These are phyloP conservation scores for Teunomyces cretensis DNA, from an alignment of 805 yeast genomes.

Conservation along the genomic window DNA sequence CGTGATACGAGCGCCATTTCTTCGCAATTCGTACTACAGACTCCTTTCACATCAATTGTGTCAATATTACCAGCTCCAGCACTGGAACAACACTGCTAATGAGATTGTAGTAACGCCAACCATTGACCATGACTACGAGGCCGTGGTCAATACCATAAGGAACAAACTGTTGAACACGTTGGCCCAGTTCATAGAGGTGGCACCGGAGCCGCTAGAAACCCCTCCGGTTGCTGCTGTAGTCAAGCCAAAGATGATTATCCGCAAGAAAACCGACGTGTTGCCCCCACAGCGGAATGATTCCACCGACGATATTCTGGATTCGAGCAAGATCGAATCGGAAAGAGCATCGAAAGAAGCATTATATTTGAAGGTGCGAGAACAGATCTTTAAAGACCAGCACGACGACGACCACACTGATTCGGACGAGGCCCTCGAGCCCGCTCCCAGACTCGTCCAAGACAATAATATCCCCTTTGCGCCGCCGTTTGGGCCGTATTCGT, in stretches of 20 bases:
- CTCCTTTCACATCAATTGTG: slow-evolving; percentile 69
- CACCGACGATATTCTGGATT: not conserved
- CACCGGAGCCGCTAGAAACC: not conserved
- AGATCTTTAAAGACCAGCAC: slow-evolving; percentile 29
- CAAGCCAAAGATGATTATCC: slow-evolving; percentile 16
- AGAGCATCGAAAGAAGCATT: slow-evolving; percentile 42
- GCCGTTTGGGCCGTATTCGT: slow-evolving; percentile 6
- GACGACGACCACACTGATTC: slow-evolving; percentile 14
- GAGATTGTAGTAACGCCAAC: slow-evolving; percentile 22
- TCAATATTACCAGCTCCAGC: slow-evolving; percentile 62
- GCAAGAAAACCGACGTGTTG: slow-evolving; percentile 8
- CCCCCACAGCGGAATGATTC: not conserved
- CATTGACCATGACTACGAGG: slow-evolving; percentile 14
- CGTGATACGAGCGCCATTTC: slow-evolving; percentile 20
- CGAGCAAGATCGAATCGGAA: slow-evolving; percentile 30
- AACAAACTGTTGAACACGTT: not conserved
- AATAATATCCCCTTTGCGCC: not conserved
- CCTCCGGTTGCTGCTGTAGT: not conserved
- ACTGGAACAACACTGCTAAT: slow-evolving; percentile 30
- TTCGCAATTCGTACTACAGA: slow-evolving; percentile 69
- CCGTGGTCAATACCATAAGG: not conserved
- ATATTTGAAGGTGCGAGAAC: slow-evolving; percentile 40
- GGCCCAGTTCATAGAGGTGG: not conserved
- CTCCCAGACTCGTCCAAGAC: not conserved
- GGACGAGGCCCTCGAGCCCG: not conserved